A percentile compares a stretch with the other conserved stretches of the same genome.
Conservation (phyloP, 139 green algal genomes). For the Picochlorum sp. region DNA sequence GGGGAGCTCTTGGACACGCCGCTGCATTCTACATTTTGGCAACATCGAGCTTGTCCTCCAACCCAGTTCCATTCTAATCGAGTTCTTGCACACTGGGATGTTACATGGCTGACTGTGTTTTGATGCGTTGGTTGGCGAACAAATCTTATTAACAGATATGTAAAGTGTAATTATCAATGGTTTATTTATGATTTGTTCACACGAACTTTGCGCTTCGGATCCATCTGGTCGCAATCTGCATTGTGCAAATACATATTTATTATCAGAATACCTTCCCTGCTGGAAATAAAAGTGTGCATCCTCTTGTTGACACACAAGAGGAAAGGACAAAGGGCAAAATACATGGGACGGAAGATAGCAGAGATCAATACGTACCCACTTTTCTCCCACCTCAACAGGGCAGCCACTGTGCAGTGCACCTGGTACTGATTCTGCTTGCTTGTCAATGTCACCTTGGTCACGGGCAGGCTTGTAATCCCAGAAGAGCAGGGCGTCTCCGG, state of each 20-base stretch:
- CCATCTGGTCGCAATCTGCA: conserved; percentile 38
- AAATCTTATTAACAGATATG: neutral
- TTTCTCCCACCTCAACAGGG: conserved; percentile 37
- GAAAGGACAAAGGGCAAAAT: too few relatives aligned
- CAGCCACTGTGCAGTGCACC: conserved; percentile 27
- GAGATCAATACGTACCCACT: too few relatives aligned
- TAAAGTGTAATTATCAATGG: neutral
- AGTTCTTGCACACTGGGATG: neutral
- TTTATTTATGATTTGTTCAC: neutral
- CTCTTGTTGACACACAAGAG: too few relatives aligned
- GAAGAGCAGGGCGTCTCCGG: conserved; percentile 18
- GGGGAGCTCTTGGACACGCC: conserved; percentile 72
- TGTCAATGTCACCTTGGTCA: neutral
- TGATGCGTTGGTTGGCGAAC: neutral
- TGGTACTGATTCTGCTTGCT: conserved; percentile 9
- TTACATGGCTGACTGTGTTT: too few relatives aligned
- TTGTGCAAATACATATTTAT: too few relatives aligned
- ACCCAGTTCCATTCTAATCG: conserved; percentile 26
- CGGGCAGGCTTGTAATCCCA: conserved; percentile 26
- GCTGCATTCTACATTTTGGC: conserved; percentile 53
- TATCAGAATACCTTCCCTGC: too few relatives aligned
- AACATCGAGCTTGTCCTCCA: conserved; percentile 14
- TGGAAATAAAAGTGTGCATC: too few relatives aligned
- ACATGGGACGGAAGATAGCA: too few relatives aligned
- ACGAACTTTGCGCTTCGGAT: conserved; percentile 20